Evolutionary conservation across 2,329 filamentous ascomycete species (phyloP), one percentile per base, ranked within the genome.

Genomic region (Fusarium robinianum): DNA sequence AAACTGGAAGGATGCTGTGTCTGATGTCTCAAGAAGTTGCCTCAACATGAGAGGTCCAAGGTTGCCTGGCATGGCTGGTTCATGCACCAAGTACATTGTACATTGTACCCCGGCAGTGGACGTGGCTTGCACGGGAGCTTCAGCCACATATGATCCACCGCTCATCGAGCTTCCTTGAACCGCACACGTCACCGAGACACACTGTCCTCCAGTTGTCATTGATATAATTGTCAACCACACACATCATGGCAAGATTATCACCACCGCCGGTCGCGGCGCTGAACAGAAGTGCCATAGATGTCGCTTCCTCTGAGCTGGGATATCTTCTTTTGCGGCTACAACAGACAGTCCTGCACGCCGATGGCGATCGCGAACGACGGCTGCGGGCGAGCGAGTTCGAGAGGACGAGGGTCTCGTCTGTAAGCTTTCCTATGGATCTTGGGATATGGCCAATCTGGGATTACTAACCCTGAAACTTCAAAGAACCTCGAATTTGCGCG

Each of bases 401-500:
- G 69, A 77, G 87, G 47, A 63, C 65, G 22, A 67, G 64, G 35
- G 58, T 71, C 23, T 65, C 65, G 54, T 62, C 63, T 41, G 71
- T 72, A 60, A 75, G 77, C 59, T 74, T 77, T 19, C 14, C 1
- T 9, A 7, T 8, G 12, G 6, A 12, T 5, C n/a, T 6, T 8
- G 7, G 16, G 15, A 31, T 27, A 7, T 21, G 14, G 15, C 8
- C 19, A 8, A 31, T 6, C 4, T 6, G 8, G 12, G 6, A 5
- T 15, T 3, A 17, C 38, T 63, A 35, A 61, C 5, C 14, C 3
- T 29, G 4, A 9, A n/a, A 5, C n/a, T 3, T 10, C 10, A 11
- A 51, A 88, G 81, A 91, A 90, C 60, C 73, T 92, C 49, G 80
- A 87, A 55, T 81, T 87, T 63, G 87, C 88, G 14, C 81, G 83